phyloP scores from a whole-genome alignment of 2,329 filamentous ascomycete species.

The Fusarium sp. region DNA sequence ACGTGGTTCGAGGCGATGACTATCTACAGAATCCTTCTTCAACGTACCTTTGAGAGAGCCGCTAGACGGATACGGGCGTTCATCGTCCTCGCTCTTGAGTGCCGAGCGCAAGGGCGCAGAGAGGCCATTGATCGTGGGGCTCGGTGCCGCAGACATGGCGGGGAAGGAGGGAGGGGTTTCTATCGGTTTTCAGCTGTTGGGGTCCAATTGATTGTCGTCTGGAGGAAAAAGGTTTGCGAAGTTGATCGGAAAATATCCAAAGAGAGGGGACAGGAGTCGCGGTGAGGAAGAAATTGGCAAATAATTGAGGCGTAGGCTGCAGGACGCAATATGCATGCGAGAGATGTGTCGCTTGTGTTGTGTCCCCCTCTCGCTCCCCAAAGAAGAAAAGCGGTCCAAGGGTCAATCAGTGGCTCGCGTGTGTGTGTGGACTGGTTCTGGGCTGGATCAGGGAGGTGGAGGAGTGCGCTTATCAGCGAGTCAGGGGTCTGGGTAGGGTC shows the following conservation, averaged over 20 bases:
- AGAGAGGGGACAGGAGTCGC: slow-evolving; percentile 9
- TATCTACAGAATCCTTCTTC: not conserved
- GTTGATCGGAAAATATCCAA: not conserved
- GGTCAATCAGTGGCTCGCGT: slow-evolving; percentile 21
- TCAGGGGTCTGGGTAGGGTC: slow-evolving; percentile 29
- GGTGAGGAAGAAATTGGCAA: slow-evolving; percentile 28
- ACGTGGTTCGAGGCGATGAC: not conserved
- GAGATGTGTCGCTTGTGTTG: slow-evolving; percentile 25
- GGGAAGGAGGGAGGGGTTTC: slow-evolving; percentile 3
- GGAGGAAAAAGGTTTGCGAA: not conserved
- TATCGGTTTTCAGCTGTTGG: not conserved
- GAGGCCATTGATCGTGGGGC: slow-evolving; percentile 35
- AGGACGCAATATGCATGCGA: slow-evolving; percentile 40
- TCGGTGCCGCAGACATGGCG: slow-evolving; percentile 43
- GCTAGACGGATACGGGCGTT: slow-evolving; percentile 50
- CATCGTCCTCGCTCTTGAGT: slow-evolving; percentile 58
- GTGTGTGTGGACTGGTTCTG: slow-evolving; percentile 12
- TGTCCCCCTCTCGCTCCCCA: slow-evolving; percentile 26
- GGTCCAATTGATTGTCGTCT: not conserved
- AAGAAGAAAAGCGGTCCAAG: slow-evolving; percentile 33
- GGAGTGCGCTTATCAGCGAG: slow-evolving; percentile 37
- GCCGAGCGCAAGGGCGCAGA: slow-evolving; percentile 53
- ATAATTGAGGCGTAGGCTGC: slow-evolving; percentile 29
- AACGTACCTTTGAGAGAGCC: slow-evolving; percentile 58
- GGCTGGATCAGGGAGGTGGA: slow-evolving; percentile 6